phyloP scores from a whole-genome alignment of 169 alveolate genomes.

The Plasmodium adleri region DNA sequence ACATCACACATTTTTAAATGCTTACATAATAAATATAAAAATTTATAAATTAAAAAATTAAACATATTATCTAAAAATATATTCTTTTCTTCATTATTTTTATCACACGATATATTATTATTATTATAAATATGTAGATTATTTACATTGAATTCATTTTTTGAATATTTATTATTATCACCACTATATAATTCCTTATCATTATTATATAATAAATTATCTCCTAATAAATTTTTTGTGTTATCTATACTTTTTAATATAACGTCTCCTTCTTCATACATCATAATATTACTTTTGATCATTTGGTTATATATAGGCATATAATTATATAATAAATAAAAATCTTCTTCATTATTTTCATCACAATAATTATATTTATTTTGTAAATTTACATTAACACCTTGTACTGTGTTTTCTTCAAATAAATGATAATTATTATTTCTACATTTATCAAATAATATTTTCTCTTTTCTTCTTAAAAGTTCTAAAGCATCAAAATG shows the following conservation, averaged over 20 bases:
- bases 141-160: not conserved
- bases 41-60: conserved; percentile 65
- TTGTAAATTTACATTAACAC: not conserved
- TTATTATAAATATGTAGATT: not conserved
- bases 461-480: conserved; percentile 15
- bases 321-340: conserved; percentile 53
- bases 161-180: not conserved
- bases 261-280: conserved; percentile 2
- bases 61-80: conserved; percentile 55
- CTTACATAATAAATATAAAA: conserved; percentile 37
- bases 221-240: not conserved
- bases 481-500: not conserved
- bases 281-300: conserved; percentile 3
- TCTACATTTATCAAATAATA: conserved; percentile 15
- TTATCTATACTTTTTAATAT: not conserved
- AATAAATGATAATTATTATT: not conserved
- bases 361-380: not conserved
- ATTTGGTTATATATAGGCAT: conserved; percentile 73
- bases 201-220: not conserved
- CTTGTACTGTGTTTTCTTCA: no score
- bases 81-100: conserved; percentile 22
- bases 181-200: not conserved
- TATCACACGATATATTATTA: not conserved
- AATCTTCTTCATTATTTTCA: conserved; percentile 21
- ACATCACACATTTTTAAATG: conserved; percentile 38